A percentile compares a stretch with the other conserved stretches of the same genome.
Evolutionary conservation across 2,329 filamentous ascomycete genomes (phyloP).

Genomic region (Alternaria ethzedia): DNA sequence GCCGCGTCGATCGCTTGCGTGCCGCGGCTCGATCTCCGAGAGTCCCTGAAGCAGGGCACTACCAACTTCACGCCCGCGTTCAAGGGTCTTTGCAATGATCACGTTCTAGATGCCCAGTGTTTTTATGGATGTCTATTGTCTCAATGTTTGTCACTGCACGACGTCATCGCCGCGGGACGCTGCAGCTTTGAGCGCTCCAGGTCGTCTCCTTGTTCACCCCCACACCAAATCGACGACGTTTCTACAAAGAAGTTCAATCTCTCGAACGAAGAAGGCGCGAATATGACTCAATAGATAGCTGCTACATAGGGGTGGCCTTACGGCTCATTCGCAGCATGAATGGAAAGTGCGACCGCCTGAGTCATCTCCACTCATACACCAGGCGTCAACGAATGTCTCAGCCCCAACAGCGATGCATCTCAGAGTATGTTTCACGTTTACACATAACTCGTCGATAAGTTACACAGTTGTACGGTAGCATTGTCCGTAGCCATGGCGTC

Average conservation of each 20-base stretch:
- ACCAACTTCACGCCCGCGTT: neutral
- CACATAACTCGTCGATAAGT: neutral
- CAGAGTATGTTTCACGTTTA: neutral
- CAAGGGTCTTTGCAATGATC: neutral
- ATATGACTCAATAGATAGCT: neutral
- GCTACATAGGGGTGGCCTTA: neutral
- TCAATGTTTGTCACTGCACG: neutral
- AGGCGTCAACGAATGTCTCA: neutral
- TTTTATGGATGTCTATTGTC: neutral
- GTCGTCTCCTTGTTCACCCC: neutral
- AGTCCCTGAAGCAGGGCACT: neutral
- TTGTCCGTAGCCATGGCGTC: conserved; percentile 8
- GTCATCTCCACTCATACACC: conserved; percentile 7
- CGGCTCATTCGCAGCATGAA: neutral
- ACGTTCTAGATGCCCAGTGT: neutral
- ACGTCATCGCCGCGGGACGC: neutral
- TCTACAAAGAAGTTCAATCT: neutral
- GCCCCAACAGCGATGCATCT: neutral
- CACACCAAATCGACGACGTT: neutral
- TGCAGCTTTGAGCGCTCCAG: neutral
- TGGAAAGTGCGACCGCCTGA: neutral
- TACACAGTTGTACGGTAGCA: neutral
- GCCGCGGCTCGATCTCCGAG: conserved; percentile 15
- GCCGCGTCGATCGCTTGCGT: conserved; percentile 22
- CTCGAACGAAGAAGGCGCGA: neutral